Conservation (phyloP, 1,139 yeast species). For the Suhomyces guaymorum region DNA sequence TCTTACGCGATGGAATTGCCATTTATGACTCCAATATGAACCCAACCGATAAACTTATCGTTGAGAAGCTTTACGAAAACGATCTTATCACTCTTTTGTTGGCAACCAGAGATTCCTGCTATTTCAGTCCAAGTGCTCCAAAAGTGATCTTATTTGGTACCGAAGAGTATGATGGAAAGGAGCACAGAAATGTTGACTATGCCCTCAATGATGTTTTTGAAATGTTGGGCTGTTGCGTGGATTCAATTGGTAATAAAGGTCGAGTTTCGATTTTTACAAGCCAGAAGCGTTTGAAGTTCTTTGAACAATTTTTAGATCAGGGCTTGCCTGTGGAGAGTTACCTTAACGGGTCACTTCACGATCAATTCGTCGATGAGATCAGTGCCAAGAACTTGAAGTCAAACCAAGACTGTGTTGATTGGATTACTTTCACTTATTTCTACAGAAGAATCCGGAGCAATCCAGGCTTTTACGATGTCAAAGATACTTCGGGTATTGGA, state of each 20-base stretch:
- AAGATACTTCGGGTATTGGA: constrained; percentile 63
- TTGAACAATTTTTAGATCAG: constrained; percentile 67
- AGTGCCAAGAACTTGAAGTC: constrained; percentile 62
- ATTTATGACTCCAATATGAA: constrained; percentile 60
- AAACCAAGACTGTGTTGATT: constrained; percentile 86
- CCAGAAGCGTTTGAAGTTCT: constrained; percentile 58
- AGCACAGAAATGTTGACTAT: constrained; percentile 69
- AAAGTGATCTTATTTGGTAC: constrained; percentile 71
- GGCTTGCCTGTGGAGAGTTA: constrained; percentile 86
- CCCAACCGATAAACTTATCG: constrained; percentile 51
- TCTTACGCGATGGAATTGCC: constrained; percentile 69
- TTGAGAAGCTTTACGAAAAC: constrained; percentile 52
- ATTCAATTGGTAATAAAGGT: constrained; percentile 22
- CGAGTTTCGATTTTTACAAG: constrained; percentile 60
- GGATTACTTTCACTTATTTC: constrained; percentile 83
- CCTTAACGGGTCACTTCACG: constrained; percentile 58
- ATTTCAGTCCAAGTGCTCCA: constrained; percentile 52
- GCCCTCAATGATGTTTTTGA: constrained; percentile 65
- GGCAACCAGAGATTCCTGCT: constrained; percentile 58
- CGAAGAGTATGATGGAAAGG: constrained; percentile 69
- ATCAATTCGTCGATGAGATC: constrained; percentile 70
- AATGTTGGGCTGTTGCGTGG: constrained; percentile 66
- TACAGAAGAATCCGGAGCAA: constrained; percentile 78
- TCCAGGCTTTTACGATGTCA: constrained; percentile 85
- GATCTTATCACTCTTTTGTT: constrained; percentile 56